Base-by-base conservation (phyloP, 345 rosid genomes). In the Erodium maritimum region DNA sequence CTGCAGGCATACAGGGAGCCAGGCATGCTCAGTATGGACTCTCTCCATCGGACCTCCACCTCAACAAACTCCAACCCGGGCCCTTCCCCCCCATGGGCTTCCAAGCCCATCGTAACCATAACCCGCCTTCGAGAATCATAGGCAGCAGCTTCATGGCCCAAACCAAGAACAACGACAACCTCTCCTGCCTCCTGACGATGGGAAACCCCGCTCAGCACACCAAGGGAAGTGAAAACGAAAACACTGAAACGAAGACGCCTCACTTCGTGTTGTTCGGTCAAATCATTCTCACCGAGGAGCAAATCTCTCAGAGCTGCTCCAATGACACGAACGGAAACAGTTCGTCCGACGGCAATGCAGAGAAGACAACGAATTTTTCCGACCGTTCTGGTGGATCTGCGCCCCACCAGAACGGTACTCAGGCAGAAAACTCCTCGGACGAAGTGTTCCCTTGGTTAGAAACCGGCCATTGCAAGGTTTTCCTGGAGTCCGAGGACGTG, bases 1-100 rank as follows among this genome's bases (percentile, higher is more conserved):
- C 96, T 78, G 86, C 83, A 81, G 91, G 97, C 80, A 82, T 94
- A 83, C 99, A 94, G 99, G 99, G 97, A 94, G 96, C 97, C 99
- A 94, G 99, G 99, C 99, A 94, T 79, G 82, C 89, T 67, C 87
- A 77, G 64, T 79, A 76, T 61, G 95, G 82, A 77, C 59, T 79
- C 80, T 80, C 93, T 74, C 67, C 88, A 58, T 72, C 87, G 54
- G 89, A 89, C 69, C 79, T 80, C 73, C 84, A 60, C 76, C 75
- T 77, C 81, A 78, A 71, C 66, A 82, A 71, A 64, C 75, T 82
- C 70, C 88, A 75, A 55, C 65, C 76, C 17, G 77, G 85, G 52
- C 73, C 69, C 50, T 66, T 74, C 65, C 71, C 86, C 65, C 71
- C 86, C 23, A 60, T 72, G 61, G 72, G 73, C 58, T 73, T 77